A percentile compares a stretch with the other conserved stretches of the same genome.
phyloP scores from a whole-genome alignment of 192 early-diverging fungal species.

The Chytriomyces sp. region DNA sequence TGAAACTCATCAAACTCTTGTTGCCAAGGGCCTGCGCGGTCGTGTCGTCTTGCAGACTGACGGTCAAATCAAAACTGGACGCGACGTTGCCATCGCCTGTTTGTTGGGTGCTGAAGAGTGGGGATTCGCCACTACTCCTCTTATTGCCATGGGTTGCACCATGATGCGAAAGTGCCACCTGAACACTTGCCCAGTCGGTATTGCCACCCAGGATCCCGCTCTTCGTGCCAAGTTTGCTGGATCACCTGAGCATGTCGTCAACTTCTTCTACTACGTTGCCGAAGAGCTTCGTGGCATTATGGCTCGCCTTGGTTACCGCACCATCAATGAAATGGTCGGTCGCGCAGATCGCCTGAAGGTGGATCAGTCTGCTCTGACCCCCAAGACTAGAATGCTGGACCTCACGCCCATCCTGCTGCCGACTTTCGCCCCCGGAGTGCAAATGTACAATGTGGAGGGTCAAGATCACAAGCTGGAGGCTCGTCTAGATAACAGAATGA shows the following conservation, averaged over 20 bases:
- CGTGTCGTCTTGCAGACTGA: slow-evolving; percentile 97
- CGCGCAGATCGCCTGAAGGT: slow-evolving; percentile 84
- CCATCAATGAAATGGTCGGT: slow-evolving; percentile 96
- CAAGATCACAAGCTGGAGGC: slow-evolving; percentile 89
- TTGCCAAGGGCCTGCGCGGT: slow-evolving; percentile 94
- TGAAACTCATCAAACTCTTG: slow-evolving; percentile 99
- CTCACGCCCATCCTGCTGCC: slow-evolving; percentile 85
- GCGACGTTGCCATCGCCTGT: slow-evolving; percentile 96
- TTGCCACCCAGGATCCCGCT: slow-evolving; percentile 95
- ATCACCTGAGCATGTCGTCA: slow-evolving; percentile 94
- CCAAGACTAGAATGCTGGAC: slow-evolving; percentile 88
- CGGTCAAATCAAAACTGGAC: slow-evolving; percentile 96
- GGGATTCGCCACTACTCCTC: slow-evolving; percentile 98
- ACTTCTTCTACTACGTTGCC: slow-evolving; percentile 98
- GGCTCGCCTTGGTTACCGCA: slow-evolving; percentile 92
- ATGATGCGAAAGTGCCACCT: slow-evolving; percentile 87
- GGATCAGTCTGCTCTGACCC: slow-evolving; percentile 72
- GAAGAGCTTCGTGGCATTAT: slow-evolving; percentile 93
- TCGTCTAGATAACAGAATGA: slow-evolving; percentile 86
- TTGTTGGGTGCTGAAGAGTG: slow-evolving; percentile 98
- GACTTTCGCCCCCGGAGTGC: slow-evolving; percentile 83
- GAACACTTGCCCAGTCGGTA: slow-evolving; percentile 96
- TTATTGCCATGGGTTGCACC: slow-evolving; percentile 95
- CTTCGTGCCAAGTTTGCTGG: slow-evolving; percentile 95
- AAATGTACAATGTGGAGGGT: slow-evolving; percentile 78